Base-by-base conservation (phyloP, 805 yeast genomes). In the Lachancea fermentati region DNA sequence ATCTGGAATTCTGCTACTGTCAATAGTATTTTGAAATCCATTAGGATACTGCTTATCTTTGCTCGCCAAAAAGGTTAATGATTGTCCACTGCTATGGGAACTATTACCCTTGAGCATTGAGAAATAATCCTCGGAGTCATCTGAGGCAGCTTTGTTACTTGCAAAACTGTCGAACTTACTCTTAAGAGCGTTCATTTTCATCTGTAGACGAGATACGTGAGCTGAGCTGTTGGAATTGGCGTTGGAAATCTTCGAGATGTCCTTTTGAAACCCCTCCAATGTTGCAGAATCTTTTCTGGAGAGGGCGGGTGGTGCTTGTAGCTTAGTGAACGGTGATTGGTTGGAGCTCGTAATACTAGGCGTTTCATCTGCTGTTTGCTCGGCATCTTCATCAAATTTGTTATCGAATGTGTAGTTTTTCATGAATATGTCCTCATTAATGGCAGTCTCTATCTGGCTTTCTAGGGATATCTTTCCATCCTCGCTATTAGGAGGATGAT, bases 281-380 rank as follows among this genome's bases (percentile, higher is more conserved):
- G 41, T 31, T 8, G 19, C 12, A 12, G 47, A 43, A 19, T 41
- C 41, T 9, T 29, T 25, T 19, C 36, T 19, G 2, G 43, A 40
- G 9, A 34, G 26, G 13, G 14, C 34, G 16, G 28, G 39, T 15
- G 16, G 39, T 15, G 16, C 11, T 7, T 7, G 26, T 15, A 14
- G 25, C 26, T 26, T 36, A 4, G 50, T 45, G n/a, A 47, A 37
- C 3, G 51, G 50, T 9, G 54, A 45, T 15, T 46, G 54, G 32
- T 42, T 42, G 8, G 51, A 50, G 32, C 47, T 49, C 5, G 45
- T 35, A 6, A 36, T 25, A 30, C 48, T 43, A 12, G 33, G 36
- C 13, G 32, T 19, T 16, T 42, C 36, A 7, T 34, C 39, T 7
- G 26, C 26, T 4, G 14, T 14, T 6, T 30, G 30, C 11, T 9